These are phyloP conservation scores for Zymoseptoria crescenta DNA, from an alignment of 2,329 filamentous ascomycete species.

Conservation along the genomic window DNA sequence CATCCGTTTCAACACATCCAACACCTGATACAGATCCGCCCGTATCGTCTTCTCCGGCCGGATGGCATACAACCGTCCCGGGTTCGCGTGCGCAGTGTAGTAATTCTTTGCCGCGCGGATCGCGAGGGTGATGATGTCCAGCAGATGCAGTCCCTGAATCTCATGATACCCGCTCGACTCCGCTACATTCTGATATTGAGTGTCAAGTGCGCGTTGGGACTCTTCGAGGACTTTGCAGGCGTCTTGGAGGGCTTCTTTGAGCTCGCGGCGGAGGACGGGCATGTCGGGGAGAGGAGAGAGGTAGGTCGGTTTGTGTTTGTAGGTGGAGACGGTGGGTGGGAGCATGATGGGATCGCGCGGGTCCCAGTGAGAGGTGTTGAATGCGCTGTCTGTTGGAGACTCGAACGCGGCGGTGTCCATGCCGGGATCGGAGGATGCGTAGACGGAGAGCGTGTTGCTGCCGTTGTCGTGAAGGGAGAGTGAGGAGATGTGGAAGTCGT, in stretches of 20 bases:
- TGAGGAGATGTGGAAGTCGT: conserved; percentile 19
- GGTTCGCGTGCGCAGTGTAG: conserved; percentile 85
- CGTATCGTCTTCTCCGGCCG: conserved; percentile 81
- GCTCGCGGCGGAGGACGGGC: conserved; percentile 63
- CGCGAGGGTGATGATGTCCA: conserved; percentile 89
- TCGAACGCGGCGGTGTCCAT: conserved; percentile 35
- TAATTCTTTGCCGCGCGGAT: conserved; percentile 94
- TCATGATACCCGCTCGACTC: conserved; percentile 66
- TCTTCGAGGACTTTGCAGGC: conserved; percentile 61
- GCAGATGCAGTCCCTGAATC: conserved; percentile 81
- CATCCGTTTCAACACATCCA: conserved; percentile 89
- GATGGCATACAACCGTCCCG: conserved; percentile 76
- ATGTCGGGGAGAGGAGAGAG: conserved; percentile 79
- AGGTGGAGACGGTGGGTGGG: conserved; percentile 95
- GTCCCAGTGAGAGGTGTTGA: conserved; percentile 41
- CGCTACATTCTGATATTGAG: conserved; percentile 17
- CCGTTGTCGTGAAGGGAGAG: conserved; percentile 21
- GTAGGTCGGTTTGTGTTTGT: conserved; percentile 74
- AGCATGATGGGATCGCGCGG: conserved; percentile 66
- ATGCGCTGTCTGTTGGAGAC: conserved; percentile 48
- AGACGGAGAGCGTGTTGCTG: conserved; percentile 21
- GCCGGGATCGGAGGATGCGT: conserved; percentile 30
- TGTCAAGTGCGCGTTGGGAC: conserved; percentile 31
- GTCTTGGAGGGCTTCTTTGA: conserved; percentile 60
- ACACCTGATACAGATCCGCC: conserved; percentile 71